A percentile compares a stretch with the other conserved stretches of the same genome.
Evolutionary conservation across 2,329 filamentous ascomycete species (phyloP).

Genomic region (Nigrospora osmanthi): DNA sequence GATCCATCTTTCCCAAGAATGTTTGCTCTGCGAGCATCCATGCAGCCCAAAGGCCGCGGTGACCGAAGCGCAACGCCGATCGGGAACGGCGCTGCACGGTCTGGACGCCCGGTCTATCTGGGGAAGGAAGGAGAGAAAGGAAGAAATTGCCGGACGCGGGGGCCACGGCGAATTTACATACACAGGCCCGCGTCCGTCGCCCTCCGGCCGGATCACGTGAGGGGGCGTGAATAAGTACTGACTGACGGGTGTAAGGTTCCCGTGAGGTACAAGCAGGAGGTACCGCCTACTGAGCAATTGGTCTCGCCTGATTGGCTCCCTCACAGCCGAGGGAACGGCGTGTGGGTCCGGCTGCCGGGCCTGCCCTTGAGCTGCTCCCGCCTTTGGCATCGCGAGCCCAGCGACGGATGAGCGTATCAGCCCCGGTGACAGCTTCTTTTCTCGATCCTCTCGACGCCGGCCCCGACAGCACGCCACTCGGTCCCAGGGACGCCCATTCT

Average conservation of each 20-base stretch:
- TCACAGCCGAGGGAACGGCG: background rate
- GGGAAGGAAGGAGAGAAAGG: constrained; percentile 24
- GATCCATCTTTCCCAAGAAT: constrained; percentile 26
- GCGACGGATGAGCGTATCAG: background rate
- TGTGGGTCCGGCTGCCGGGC: too few species aligned
- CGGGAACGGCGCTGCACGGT: constrained; percentile 11
- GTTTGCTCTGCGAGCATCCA: constrained; percentile 21
- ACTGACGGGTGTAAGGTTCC: too few species aligned
- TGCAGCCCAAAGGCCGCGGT: constrained; percentile 8
- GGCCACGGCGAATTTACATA: constrained; percentile 4
- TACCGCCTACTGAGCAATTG: background rate
- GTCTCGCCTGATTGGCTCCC: background rate
- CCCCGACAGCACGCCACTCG: background rate
- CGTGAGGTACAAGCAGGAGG: background rate
- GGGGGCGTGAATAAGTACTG: too few species aligned
- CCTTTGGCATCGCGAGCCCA: background rate
- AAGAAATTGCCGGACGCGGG: constrained; percentile 1
- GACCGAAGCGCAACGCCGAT: constrained; percentile 13
- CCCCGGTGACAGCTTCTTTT: too few species aligned
- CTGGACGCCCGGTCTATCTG: constrained; percentile 46
- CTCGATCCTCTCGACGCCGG: too few species aligned
- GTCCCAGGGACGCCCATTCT: background rate
- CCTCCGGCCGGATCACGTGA: too few species aligned
- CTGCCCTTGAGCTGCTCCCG: too few species aligned
- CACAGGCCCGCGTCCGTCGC: background rate